Conservation (phyloP, 2,329 filamentous ascomycete genomes). For the Calonectria multiphialidica region DNA sequence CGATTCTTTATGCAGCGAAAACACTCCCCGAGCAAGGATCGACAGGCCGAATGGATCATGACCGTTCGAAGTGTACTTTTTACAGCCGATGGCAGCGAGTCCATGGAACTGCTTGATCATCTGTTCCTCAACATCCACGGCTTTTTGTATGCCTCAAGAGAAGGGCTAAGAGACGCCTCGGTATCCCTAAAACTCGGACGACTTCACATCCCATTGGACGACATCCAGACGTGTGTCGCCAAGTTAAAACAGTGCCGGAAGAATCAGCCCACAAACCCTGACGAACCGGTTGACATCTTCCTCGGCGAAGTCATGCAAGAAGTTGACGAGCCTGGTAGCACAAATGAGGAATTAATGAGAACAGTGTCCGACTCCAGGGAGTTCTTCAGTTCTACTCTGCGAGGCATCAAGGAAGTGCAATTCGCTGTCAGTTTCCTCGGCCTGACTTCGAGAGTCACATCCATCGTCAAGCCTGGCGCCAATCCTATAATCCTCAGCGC, state of each 20-base stretch:
- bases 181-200: constrained; percentile 92
- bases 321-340: constrained; percentile 74
- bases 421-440: constrained; percentile 93
- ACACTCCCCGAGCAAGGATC: constrained; percentile 64
- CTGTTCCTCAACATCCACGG: constrained; percentile 92
- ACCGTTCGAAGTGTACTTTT: constrained; percentile 89
- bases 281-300: constrained; percentile 70
- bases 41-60: constrained; percentile 94
- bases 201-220: constrained; percentile 91
- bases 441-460: constrained; percentile 82
- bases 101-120: constrained; percentile 89
- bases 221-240: constrained; percentile 74
- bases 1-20: constrained; percentile 88
- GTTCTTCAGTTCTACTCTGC: constrained; percentile 88
- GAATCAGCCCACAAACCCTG: constrained; percentile 49
- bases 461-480: constrained; percentile 74
- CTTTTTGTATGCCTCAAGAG: constrained; percentile 84
- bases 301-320: constrained; percentile 82
- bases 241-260: constrained; percentile 62
- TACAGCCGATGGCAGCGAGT: constrained; percentile 85
- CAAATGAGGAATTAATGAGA: constrained; percentile 77
- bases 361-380: constrained; percentile 93
- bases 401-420: constrained; percentile 96
- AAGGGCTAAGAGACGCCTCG: constrained; percentile 90
- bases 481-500: constrained; percentile 85